Conservation (phyloP, 2,329 filamentous ascomycete species). For the Fusarium tupiense region DNA sequence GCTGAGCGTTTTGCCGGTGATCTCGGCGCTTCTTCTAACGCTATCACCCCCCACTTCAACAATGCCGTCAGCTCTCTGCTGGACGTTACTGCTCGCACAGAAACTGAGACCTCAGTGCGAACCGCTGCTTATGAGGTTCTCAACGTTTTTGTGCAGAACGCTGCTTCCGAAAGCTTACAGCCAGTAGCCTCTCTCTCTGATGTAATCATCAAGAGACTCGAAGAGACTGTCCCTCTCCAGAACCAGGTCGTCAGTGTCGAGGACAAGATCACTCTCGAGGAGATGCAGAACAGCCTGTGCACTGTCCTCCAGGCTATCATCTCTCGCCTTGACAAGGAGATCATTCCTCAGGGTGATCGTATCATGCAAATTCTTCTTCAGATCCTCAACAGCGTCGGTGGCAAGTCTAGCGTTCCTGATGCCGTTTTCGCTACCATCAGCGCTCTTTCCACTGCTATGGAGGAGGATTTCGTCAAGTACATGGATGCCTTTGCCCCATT, state of each 20-base stretch:
- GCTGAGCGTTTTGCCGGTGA: slow-evolving; percentile 95
- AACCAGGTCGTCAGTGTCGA: slow-evolving; percentile 95
- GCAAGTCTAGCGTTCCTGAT: slow-evolving; percentile 94
- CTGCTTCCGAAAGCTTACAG: slow-evolving; percentile 84
- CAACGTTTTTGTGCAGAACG: slow-evolving; percentile 91
- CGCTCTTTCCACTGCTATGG: slow-evolving; percentile 88
- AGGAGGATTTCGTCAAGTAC: slow-evolving; percentile 94
- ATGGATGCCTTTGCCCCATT: slow-evolving; percentile 96
- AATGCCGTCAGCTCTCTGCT: slow-evolving; percentile 88
- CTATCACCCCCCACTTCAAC: slow-evolving; percentile 91
- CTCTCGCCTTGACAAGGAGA: slow-evolving; percentile 88
- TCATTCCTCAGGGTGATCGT: slow-evolving; percentile 87
- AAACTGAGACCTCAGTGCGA: slow-evolving; percentile 87
- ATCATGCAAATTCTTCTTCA: slow-evolving; percentile 92
- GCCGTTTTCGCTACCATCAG: slow-evolving; percentile 92
- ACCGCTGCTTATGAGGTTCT: slow-evolving; percentile 98
- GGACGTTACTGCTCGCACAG: slow-evolving; percentile 82
- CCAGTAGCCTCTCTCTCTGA: slow-evolving; percentile 85
- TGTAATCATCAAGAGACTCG: slow-evolving; percentile 88
- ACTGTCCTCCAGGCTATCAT: slow-evolving; percentile 93
- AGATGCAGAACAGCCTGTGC: slow-evolving; percentile 96
- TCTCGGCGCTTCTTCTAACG: slow-evolving; percentile 78
- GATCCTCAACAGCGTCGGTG: slow-evolving; percentile 78
- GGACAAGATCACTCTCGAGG: slow-evolving; percentile 93
- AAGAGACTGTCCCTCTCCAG: slow-evolving; percentile 90